Percentiles rank a stretch among this genome's conserved stretches.
Evolutionary conservation across 208 protist species (phyloP).

Genomic region (Leishmania major): DNA sequence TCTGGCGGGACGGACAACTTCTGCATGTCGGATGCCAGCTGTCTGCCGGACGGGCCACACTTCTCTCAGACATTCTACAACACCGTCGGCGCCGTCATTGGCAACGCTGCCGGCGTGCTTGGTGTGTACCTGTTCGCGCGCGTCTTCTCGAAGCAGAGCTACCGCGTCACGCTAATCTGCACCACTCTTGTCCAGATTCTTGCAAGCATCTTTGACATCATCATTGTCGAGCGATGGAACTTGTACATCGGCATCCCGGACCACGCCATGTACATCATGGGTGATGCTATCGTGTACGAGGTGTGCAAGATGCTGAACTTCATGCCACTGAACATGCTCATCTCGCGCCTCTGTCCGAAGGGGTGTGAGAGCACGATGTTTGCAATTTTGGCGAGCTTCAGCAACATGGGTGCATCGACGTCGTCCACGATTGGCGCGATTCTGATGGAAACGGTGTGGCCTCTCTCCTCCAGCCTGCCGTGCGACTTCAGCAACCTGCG

Average conservation of each 20-base stretch:
- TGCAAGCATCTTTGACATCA: conserved; percentile 58
- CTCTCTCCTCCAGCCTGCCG: conserved; percentile 34
- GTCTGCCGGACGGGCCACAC: conserved; percentile 46
- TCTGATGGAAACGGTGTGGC: conserved; percentile 52
- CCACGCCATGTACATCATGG: conserved; percentile 61
- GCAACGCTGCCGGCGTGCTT: conserved; percentile 32
- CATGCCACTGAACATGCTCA: conserved; percentile 74
- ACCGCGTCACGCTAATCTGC: conserved; percentile 45
- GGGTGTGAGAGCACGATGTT: conserved; percentile 76
- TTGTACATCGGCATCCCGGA: conserved; percentile 41
- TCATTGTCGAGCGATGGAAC: conserved; percentile 74
- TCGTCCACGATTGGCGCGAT: conserved; percentile 47
- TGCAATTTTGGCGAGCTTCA: conserved; percentile 70
- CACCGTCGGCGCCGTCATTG: conserved; percentile 43
- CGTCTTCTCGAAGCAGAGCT: conserved; percentile 46
- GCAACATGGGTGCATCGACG: conserved; percentile 65
- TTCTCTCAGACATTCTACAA: conserved; percentile 59
- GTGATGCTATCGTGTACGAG: conserved; percentile 61
- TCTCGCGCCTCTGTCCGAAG: conserved; percentile 72
- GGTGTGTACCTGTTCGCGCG: conserved; percentile 48
- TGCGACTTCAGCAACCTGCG: conserved; percentile 65
- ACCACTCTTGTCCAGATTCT: conserved; percentile 48
- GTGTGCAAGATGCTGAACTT: conserved; percentile 58
- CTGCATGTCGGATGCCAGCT: conserved; percentile 40
- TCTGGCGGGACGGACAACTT: conserved; percentile 52